Evolutionary conservation across 2,329 filamentous ascomycete species (phyloP), one percentile per base, ranked within the genome.

Genomic region (Aphanocladium album): DNA sequence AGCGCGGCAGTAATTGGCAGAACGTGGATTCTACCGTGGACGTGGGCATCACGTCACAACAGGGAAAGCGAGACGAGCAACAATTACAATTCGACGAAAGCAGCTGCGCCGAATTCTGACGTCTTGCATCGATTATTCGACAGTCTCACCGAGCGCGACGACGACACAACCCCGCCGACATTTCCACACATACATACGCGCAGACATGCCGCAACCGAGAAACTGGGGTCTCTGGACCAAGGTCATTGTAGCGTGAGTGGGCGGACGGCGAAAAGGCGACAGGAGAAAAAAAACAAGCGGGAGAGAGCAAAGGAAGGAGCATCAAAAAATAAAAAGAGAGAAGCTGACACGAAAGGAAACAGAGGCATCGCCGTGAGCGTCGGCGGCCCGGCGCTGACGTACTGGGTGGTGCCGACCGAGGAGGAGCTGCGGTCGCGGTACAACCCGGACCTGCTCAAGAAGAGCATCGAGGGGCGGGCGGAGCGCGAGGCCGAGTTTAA

Each of bases 371-470:
- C 81, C 51, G 80, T 95, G 67, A 88, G 86, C 69, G 81, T 97
- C 62, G 95, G 95, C 57, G 95, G 95, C 3, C 95, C 95, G 25
- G 88, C 89, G 17, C 78, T 98, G 57, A 89, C 93, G 47, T 84
- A 88, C 76, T 96, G 87, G 73, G 78, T 96, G 51, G 84, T 84
- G 50, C 95, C 95, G 2, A 89, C 89, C 14, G 92, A 97, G 68
- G 95, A 97, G 75, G 92, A 98, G 77, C 83, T 99, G 46, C 92
- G 96, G 80, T 81, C 91, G 78, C 86, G 83, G 75, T 98, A 98
- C 79, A 98, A 93, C 74, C 93, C 93, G 0, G 95, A 98, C 37
- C 83, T 99, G n/a, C 90, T 95, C 72, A 90, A 90, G 74, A 85
- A 89, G 70, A 92, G 90, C 64, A 78, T 96, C n/a, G 92, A 93